Base-by-base conservation (phyloP, 2,329 filamentous ascomycete genomes). In the Talaromyces rugulosus region DNA sequence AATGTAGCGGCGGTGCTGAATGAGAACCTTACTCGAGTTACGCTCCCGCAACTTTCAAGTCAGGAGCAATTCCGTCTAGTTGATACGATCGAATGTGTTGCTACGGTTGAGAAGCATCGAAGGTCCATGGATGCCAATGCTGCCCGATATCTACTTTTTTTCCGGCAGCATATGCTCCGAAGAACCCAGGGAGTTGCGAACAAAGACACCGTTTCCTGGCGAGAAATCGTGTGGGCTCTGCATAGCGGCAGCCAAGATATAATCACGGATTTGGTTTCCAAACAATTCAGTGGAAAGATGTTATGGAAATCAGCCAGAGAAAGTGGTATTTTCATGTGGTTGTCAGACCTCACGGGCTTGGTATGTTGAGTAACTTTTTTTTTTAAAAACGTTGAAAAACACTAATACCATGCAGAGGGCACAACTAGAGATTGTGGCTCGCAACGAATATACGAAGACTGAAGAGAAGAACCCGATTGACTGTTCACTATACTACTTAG, bases 261-360 rank as follows among this genome's bases (percentile, higher is more conserved):
- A 44, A 80, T 98, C 18, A 81, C 90, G 0, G 91, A 96, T 72
- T 88, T 96, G 68, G 89, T 96, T 9, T 87, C 88, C 11, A 82
- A 86, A 23, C 91, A 96, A 69, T 92, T 89, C 68, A 89, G 92
- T 65, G 89, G 89, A 1, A 88, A 86, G 63, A 83, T 98, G 79
- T 79, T 89, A 6, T 99, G 95, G 95, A 85, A 89, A 65, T 85
- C 93, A 68, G 95, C 94, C 1, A 84, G 89, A 54, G 89, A 96
- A 72, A 91, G 89, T 66, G 95, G 95, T 11, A 83, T 98, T 60
- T 97, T 96, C 71, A 94, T 97, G 87, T 99, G 95, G 94, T 82
- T 99, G 65, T 86, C 87, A 0, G 93, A 97, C 74, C 76, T 82
- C 18, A 85, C 83, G 60, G 87, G 92, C 27, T 80, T 98, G 72